phyloP scores from a whole-genome alignment of 495 filamentous ascomycete species.

The Daldinia childiae region DNA sequence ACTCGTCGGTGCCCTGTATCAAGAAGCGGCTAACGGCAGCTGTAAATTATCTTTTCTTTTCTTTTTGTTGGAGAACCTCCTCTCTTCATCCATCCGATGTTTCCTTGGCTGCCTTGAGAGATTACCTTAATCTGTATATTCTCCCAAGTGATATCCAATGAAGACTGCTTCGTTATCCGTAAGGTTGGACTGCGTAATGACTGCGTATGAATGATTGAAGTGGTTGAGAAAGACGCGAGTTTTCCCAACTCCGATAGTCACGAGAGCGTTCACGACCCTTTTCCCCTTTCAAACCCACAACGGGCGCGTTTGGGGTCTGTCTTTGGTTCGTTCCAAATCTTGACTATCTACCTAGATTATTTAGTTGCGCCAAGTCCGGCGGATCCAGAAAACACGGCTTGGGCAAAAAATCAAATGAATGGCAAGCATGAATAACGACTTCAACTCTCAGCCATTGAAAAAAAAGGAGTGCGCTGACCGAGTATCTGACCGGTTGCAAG shows the following conservation, averaged over 20 bases:
- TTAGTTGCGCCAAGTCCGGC: slow-evolving; percentile 22
- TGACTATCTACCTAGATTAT: slow-evolving; percentile 6
- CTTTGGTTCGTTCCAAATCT: slow-evolving; percentile 24
- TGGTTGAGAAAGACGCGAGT: slow-evolving; percentile 5
- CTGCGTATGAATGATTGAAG: slow-evolving; percentile 5
- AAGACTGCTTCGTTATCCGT: neutral
- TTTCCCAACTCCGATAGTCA: slow-evolving; percentile 12
- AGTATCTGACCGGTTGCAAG: slow-evolving; percentile 37
- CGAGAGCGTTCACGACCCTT: slow-evolving; percentile 1
- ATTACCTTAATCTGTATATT: slow-evolving; percentile 4
- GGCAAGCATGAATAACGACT: slow-evolving; percentile 14
- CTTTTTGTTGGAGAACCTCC: slow-evolving; percentile 3
- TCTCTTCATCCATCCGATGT: neutral
- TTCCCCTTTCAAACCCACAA: slow-evolving; percentile 22
- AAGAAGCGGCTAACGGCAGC: slow-evolving; percentile 19
- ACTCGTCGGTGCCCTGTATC: neutral
- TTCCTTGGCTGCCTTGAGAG: slow-evolving; percentile 3
- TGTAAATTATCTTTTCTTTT: slow-evolving; percentile 6
- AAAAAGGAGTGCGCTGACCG: slow-evolving; percentile 32
- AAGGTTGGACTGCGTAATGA: neutral
- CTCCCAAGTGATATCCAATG: neutral
- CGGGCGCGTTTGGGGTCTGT: slow-evolving; percentile 10
- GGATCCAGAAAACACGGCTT: slow-evolving; percentile 24
- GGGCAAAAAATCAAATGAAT: slow-evolving; percentile 29
- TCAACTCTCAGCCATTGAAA: slow-evolving; percentile 20